Evolutionary conservation across 768 basidiomycete species (phyloP).

Genomic region (Pleurotus pulmonarius): DNA sequence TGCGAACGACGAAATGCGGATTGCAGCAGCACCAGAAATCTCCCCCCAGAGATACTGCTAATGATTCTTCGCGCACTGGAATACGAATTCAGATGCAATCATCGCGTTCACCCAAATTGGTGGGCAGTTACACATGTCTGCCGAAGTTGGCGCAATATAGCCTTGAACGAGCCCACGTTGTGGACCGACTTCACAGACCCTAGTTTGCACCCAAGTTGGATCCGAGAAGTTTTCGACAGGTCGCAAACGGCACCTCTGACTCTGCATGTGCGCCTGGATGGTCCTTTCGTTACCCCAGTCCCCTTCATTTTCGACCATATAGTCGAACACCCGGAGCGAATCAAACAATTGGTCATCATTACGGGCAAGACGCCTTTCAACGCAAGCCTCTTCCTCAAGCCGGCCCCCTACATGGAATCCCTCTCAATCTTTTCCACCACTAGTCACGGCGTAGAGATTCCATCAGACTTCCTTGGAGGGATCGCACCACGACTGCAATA

Average conservation of each 20-base stretch:
- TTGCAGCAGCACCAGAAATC: neutral
- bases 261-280: neutral
- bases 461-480: neutral
- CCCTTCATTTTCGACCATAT: neutral
- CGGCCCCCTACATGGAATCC: neutral
- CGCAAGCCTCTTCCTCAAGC: neutral
- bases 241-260: neutral
- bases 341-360: neutral
- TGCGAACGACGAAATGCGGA: neutral
- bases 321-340: neutral
- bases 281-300: neutral
- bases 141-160: neutral
- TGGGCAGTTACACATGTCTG: neutral
- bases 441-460: neutral
- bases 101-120: neutral
- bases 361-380: neutral
- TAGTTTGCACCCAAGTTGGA: neutral
- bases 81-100: neutral
- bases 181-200: neutral
- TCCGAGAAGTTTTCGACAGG: neutral
- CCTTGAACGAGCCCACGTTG: neutral
- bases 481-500: neutral
- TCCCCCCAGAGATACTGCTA: neutral
- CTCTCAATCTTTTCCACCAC: neutral
- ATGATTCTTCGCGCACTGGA: neutral